phyloP scores from a whole-genome alignment of 2,329 filamentous ascomycete species.

The Hypomyces rosellus region DNA sequence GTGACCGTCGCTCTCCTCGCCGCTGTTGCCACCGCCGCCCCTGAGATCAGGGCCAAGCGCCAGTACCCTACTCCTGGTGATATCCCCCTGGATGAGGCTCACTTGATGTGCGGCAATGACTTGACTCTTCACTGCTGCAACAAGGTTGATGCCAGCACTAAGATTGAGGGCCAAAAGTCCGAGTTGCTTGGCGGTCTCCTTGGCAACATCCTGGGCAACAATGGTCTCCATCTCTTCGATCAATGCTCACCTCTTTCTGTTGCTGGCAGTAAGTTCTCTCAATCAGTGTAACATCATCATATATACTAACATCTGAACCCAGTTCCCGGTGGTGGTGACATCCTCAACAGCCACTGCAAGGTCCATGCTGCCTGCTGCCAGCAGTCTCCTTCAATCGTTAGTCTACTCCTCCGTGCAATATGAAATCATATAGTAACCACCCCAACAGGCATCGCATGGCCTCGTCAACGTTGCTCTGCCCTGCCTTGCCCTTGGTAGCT shows the following conservation, averaged over 20 bases:
- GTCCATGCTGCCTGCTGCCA: background rate
- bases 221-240: background rate
- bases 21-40: background rate
- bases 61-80: background rate
- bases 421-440: too few relatives aligned
- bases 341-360: background rate
- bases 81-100: background rate
- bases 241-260: background rate
- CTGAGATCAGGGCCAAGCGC: background rate
- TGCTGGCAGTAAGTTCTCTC: background rate
- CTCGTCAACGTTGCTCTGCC: background rate
- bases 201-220: background rate
- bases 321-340: background rate
- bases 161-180: background rate
- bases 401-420: background rate
- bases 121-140: background rate
- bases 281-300: too few relatives aligned
- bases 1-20: background rate
- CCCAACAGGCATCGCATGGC: background rate
- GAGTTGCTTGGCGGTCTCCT: background rate
- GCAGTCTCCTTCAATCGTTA: background rate
- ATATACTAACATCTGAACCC: background rate
- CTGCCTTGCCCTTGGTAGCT: background rate
- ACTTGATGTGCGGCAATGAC: background rate
- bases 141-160: background rate